Percentiles rank a stretch among this genome's conserved stretches.
Conservation (phyloP, 2,329 filamentous ascomycete genomes). For the Fusarium heterosporum region DNA sequence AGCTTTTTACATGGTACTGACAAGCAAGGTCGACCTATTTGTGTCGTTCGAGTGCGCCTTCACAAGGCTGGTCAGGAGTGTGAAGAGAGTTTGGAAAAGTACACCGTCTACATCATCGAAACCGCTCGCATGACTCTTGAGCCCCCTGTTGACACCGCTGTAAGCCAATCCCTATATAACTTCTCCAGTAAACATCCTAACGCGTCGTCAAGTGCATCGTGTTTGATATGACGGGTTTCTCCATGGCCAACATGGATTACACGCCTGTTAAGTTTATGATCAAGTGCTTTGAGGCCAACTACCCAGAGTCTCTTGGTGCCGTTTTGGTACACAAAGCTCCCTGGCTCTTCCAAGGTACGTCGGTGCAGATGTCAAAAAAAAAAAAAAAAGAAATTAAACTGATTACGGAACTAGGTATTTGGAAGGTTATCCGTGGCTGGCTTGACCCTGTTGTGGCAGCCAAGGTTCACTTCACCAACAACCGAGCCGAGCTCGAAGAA, state of each 20-base stretch:
- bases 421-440: conserved; percentile 96
- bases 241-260: conserved; percentile 98
- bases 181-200: conserved; percentile 18
- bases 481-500: conserved; percentile 78
- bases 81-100: conserved; percentile 84
- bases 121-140: conserved; percentile 86
- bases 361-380: conserved; percentile 44
- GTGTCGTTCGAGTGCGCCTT: conserved; percentile 83
- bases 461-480: conserved; percentile 95
- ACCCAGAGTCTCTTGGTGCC: conserved; percentile 89
- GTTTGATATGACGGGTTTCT: conserved; percentile 96
- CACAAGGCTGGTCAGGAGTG: conserved; percentile 86
- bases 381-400: conserved; percentile 15
- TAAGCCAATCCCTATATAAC: conserved; percentile 60
- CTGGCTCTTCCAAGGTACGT: conserved; percentile 91
- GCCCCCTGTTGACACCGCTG: conserved; percentile 88
- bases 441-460: conserved; percentile 94
- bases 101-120: conserved; percentile 94
- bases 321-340: conserved; percentile 96
- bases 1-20: conserved; percentile 91
- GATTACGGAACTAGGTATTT: conserved; percentile 72
- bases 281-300: conserved; percentile 98
- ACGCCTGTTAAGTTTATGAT: conserved; percentile 99
- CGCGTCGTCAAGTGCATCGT: conserved; percentile 76
- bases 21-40: conserved; percentile 86